Evolutionary conservation across 148 eudicot genomes (phyloP), one percentile per base, ranked within the genome.

Genomic region (Amaranthus cruentus): DNA sequence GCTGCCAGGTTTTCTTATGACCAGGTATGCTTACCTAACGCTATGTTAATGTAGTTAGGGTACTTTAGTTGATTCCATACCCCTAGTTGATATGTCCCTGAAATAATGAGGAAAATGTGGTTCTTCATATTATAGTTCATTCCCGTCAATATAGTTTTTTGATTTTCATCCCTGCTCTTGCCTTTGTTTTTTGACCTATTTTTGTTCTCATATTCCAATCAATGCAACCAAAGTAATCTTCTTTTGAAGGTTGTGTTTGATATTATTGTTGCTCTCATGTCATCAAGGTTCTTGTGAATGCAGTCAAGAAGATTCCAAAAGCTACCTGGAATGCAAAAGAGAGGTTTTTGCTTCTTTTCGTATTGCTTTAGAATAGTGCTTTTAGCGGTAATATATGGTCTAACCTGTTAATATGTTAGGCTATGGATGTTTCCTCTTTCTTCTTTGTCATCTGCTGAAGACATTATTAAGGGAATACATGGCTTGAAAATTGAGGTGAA

Each of bases 301-400:
- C 94, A 69, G 75, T 88, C 80, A 96, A 88, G 77, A 90, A 83
- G 72, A 85, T 92, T 76, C 88, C 93, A 14, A 88, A 87, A 88
- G 93, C 99, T 61, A 85, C 81, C 70, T 95, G 99, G 97, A 85
- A 90, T 81, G 85, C 85, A 63, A 88, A 84, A 85, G 99, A 95
- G 83, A 95, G 96, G 98, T 94, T 71, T 68, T 60, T 60, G 69
- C 48, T 65, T 21, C 65, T 53, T 53, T 55, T 48, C 62, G 28
- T 61, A 54, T 71, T 52, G 21, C 57, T 69, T 43, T 73, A 21
- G 62, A 65, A 38, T 8, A 4, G 14, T 47, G 42, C 68, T 56
- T 7, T 55, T 68, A 48, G 62, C 38, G 1, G 38, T 53, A 14
- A 52, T 14, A 77, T 53, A 47, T 62, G 71, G 52, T 28, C 38